These are phyloP conservation scores for Mariannaea elegans DNA, from an alignment of 2,329 filamentous ascomycete genomes.

Conservation along the genomic window DNA sequence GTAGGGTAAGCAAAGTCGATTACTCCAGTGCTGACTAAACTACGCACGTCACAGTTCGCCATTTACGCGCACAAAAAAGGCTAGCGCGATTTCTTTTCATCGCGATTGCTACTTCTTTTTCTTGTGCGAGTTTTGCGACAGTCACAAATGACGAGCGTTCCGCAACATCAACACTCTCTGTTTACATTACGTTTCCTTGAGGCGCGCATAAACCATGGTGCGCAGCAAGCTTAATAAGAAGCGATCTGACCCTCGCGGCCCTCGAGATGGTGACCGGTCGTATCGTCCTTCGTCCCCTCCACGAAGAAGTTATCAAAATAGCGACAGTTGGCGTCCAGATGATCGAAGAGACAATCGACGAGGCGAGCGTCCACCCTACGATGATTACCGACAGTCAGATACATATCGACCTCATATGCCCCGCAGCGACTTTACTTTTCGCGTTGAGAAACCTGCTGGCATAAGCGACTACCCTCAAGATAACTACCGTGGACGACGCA, in stretches of 20 bases:
- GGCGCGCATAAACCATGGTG: slow-evolving; percentile 19
- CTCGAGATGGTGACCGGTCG: slow-evolving; percentile 29
- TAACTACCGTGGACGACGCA: slow-evolving; percentile 30
- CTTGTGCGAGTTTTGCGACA: slow-evolving; percentile 25
- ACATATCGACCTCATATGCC: slow-evolving; percentile 46
- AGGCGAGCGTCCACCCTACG: slow-evolving; percentile 33
- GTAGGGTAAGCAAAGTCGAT: background rate
- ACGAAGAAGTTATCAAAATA: slow-evolving; percentile 30
- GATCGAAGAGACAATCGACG: slow-evolving; percentile 16
- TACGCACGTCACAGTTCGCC: background rate
- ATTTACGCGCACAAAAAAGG: slow-evolving; percentile 23
- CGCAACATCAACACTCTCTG: background rate
- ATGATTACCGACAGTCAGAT: slow-evolving; percentile 36
- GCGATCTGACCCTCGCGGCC: slow-evolving; percentile 22
- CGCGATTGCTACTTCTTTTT: slow-evolving; percentile 27
- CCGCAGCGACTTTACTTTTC: slow-evolving; percentile 65
- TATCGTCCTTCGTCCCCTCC: slow-evolving; percentile 27
- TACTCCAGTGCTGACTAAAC: slow-evolving; percentile 2
- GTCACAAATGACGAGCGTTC: background rate
- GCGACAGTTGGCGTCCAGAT: slow-evolving; percentile 44
- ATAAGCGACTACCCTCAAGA: slow-evolving; percentile 48
- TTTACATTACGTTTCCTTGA: background rate
- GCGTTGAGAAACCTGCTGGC: slow-evolving; percentile 60
- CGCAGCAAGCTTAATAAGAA: slow-evolving; percentile 27
- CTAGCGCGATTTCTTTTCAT: slow-evolving; percentile 16